Evolutionary conservation across 257 asterid genomes (phyloP).

Genomic region (Schizonepeta tenuifolia): DNA sequence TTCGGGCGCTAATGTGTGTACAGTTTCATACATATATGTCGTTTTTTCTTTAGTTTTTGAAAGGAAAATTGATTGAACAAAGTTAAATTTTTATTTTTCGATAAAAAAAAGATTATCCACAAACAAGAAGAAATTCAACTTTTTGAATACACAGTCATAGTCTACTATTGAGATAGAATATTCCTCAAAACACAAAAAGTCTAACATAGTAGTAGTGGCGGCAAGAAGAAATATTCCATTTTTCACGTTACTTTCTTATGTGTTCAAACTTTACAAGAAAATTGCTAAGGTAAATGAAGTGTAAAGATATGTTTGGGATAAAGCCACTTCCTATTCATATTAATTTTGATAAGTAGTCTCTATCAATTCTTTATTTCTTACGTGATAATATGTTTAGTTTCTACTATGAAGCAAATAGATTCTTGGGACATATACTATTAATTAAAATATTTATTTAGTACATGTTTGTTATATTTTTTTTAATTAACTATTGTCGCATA

Average conservation of each 20-base stretch:
- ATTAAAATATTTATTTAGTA: too few relatives aligned
- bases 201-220: constrained; percentile 18
- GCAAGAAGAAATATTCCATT: constrained; percentile 36
- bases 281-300: neutral
- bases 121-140: constrained; percentile 1
- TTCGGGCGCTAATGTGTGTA: too few relatives aligned
- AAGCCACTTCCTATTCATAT: constrained; percentile 23
- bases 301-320: constrained; percentile 24
- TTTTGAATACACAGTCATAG: constrained; percentile 17
- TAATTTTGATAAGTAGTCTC: constrained; percentile 5
- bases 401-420: too few relatives aligned
- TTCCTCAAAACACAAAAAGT: constrained; percentile 24
- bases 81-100: too few relatives aligned
- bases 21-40: too few relatives aligned
- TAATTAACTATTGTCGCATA: too few relatives aligned
- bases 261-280: constrained; percentile 17
- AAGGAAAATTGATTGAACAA: too few relatives aligned
- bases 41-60: too few relatives aligned
- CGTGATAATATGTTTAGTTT: too few relatives aligned
- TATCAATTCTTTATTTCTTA: neutral
- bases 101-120: neutral
- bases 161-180: constrained; percentile 31
- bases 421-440: too few relatives aligned
- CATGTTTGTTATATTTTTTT: too few relatives aligned
- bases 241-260: constrained; percentile 25